Conservation (phyloP, 2,329 filamentous ascomycete species). For the Aureobasidium lini region DNA sequence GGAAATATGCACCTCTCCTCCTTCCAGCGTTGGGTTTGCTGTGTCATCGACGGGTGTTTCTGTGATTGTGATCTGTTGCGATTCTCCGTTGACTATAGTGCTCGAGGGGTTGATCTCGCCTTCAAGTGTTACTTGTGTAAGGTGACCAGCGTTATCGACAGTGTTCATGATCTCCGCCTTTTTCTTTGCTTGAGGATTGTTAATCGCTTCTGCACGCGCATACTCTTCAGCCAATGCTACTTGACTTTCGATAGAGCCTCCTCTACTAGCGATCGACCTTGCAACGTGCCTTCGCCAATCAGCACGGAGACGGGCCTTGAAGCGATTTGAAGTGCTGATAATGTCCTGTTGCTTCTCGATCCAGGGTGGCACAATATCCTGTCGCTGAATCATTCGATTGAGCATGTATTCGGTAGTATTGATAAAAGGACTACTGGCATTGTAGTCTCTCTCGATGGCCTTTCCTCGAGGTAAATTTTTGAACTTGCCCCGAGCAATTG, state of each 20-base stretch:
- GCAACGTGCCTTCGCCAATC: constrained; percentile 84
- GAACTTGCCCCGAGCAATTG: constrained; percentile 87
- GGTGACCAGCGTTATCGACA: constrained; percentile 37
- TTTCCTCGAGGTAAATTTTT: constrained; percentile 74
- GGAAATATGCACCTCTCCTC: constrained; percentile 16
- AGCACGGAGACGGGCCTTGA: constrained; percentile 64
- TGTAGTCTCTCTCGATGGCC: constrained; percentile 70
- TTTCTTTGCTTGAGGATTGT: constrained; percentile 48
- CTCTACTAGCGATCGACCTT: constrained; percentile 66
- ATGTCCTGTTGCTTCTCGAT: constrained; percentile 98
- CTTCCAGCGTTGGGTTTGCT: constrained; percentile 17
- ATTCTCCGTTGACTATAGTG: constrained; percentile 16
- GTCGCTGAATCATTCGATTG: constrained; percentile 96
- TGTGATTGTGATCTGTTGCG: not conserved
- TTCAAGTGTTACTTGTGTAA: constrained; percentile 41
- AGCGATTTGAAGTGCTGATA: constrained; percentile 57
- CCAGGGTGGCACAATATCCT: constrained; percentile 94
- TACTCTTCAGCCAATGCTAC: constrained; percentile 64
- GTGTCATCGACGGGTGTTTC: not conserved
- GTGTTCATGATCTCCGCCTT: constrained; percentile 37
- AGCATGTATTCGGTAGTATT: constrained; percentile 97
- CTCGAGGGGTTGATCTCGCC: constrained; percentile 33
- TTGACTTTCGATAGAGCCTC: constrained; percentile 67
- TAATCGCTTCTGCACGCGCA: constrained; percentile 62
- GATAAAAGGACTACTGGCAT: constrained; percentile 79